Evolutionary conservation across 2,329 filamentous ascomycete species (phyloP).

Genomic region (Colletotrichum sp.): DNA sequence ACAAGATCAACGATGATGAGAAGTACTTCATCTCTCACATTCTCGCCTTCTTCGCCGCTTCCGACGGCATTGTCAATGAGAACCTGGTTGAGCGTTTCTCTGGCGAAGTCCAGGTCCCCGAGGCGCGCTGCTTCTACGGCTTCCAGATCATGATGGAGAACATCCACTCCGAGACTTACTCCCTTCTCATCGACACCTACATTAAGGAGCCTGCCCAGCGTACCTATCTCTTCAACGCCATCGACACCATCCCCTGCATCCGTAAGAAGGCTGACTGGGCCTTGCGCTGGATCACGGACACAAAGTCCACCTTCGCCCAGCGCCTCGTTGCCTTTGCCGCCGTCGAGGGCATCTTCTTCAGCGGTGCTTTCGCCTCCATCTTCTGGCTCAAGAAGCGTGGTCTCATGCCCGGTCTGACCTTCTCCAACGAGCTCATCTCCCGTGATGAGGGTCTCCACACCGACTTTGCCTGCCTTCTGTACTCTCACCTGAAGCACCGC

Average conservation of each 20-base stretch:
- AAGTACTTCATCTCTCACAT: constrained; percentile 98
- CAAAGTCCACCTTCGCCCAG: constrained; percentile 92
- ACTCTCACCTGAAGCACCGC: constrained; percentile 95
- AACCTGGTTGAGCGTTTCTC: constrained; percentile 99
- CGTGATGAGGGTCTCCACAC: constrained; percentile 99
- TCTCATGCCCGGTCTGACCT: constrained; percentile 96
- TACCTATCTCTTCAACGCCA: constrained; percentile 95
- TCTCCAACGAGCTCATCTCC: constrained; percentile 99
- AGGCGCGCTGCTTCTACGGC: constrained; percentile 99
- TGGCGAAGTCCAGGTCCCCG: constrained; percentile 93
- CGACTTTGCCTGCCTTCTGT: constrained; percentile 96
- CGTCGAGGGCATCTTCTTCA: constrained; percentile 99
- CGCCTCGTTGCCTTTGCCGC: constrained; percentile 96
- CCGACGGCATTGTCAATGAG: constrained; percentile 99
- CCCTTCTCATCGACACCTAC: constrained; percentile 97
- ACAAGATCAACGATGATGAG: constrained; percentile 95
- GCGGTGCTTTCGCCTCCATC: constrained; percentile 96
- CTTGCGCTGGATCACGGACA: constrained; percentile 91
- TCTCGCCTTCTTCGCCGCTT: constrained; percentile 98
- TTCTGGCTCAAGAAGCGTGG: constrained; percentile 99
- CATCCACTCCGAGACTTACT: constrained; percentile 99
- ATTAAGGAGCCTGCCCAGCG: constrained; percentile 97
- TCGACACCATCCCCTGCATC: constrained; percentile 98
- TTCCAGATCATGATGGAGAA: constrained; percentile 99
- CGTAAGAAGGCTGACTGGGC: constrained; percentile 99